A percentile compares a stretch with the other conserved stretches of the same genome.
phyloP scores from a whole-genome alignment of 345 rosid species.

The Acer yangbiense region DNA sequence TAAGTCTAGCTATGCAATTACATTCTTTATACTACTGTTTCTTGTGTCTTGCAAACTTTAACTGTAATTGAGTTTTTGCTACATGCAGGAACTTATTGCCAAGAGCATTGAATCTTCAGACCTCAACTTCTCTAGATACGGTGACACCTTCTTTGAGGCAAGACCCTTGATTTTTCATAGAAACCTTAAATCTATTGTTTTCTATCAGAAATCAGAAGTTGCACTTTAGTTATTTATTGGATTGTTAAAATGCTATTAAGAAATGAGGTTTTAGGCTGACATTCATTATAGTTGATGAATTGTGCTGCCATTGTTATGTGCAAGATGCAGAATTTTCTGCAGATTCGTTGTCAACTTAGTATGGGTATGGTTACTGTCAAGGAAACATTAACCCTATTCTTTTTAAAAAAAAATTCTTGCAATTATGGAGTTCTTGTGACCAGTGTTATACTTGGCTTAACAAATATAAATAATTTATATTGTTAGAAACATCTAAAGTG shows the following conservation, averaged over 20 bases:
- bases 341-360: no score
- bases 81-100: conserved; percentile 79
- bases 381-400: no score
- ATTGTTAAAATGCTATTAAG: conserved; percentile 6
- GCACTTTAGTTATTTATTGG: conserved; percentile 1
- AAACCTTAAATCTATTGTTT: background rate
- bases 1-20: conserved; percentile 28
- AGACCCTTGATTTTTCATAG: conserved; percentile 15
- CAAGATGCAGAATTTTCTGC: no score
- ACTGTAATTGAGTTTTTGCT: background rate
- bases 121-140: conserved; percentile 93
- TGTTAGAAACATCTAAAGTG: no score
- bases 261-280: background rate
- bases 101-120: conserved; percentile 85
- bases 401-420: no score
- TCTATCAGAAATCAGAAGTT: background rate
- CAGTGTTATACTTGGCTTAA: background rate
- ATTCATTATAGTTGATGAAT: no score
- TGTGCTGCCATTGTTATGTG: no score
- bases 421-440: no score
- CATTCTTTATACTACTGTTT: background rate
- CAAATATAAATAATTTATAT: background rate
- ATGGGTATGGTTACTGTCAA: no score
- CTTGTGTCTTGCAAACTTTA: background rate
- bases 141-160: conserved; percentile 86